Base-by-base conservation (phyloP, 1,284 basidiomycete species). In the Neotropicomus parvogracilis region DNA sequence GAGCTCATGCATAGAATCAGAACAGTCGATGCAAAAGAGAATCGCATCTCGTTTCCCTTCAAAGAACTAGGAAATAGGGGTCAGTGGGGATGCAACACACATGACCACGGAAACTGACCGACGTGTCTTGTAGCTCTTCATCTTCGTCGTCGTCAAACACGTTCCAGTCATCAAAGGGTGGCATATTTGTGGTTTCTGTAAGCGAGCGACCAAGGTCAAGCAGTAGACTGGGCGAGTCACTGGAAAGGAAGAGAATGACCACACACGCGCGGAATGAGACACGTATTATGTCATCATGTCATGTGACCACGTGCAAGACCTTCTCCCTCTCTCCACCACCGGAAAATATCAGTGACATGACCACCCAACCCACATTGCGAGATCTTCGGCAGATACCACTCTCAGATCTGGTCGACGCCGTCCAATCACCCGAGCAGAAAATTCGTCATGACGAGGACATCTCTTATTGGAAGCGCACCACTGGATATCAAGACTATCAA, bases 11-110 rank as follows among this genome's bases (percentile, higher is more conserved):
- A 98, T 98, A 12, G 91, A 88, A 34, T 79, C 72, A 0, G 93
- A 95, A 49, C 90, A 91, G 67, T 99, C 95, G 51, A 98, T 92
- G 61, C 88, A 91, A 70, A 97, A 97, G 14, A 97, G 71, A 42
- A 95, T 84, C 34, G 92, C 88, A 61, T 95, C 91, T 52, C 79
- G 79, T 54, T 83, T 83, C 32, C 81, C 81, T 55, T 90, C 86
- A 54, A 82, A 80, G 48, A 78, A 76, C 88, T 92, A 49, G 20
- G 21, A 19, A 32, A 65, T 62, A 60, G 54, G 49, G 48, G 53
- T 54, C 41, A 49, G 10, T 34, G 4, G 4, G 8, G 9, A n/a
- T 21, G 28, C 17, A 26, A 14, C 16, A 28, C 20, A 34, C 19
- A 11, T 38, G 13, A 38, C n/a, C 0, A 14, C 1, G 16, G 7